These are phyloP conservation scores for Claviceps africana DNA, from an alignment of 2,329 filamentous ascomycete genomes.

Conservation along the genomic window DNA sequence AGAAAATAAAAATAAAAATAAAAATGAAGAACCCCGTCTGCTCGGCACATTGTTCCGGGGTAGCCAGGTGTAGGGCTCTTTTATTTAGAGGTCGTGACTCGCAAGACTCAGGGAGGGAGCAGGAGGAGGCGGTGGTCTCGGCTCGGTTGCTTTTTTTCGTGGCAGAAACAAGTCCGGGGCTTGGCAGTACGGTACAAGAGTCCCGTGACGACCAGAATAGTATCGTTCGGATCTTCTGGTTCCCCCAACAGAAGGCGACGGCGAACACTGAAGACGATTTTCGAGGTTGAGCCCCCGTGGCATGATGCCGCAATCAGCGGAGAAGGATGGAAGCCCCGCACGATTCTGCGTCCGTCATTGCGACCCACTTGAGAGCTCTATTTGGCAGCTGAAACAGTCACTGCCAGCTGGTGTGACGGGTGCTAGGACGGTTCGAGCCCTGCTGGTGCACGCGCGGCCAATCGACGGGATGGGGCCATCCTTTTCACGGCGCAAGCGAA, in stretches of 20 bases:
- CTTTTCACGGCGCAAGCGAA: no score
- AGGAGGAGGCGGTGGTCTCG: neutral
- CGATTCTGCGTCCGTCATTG: no score
- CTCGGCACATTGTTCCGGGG: no score
- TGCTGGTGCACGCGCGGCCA: neutral
- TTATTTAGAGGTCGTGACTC: no score
- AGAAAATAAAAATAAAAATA: no score
- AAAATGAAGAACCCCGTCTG: no score
- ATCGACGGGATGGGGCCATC: neutral
- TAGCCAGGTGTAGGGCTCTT: no score
- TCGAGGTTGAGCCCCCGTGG: neutral
- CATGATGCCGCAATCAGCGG: neutral
- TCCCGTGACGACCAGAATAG: neutral
- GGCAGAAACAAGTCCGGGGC: neutral
- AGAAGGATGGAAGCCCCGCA: no score
- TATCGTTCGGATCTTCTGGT: no score
- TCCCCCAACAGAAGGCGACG: neutral
- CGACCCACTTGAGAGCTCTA: no score
- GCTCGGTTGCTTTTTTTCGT: neutral
- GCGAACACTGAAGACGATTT: neutral
- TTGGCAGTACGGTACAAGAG: neutral
- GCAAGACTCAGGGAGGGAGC: neutral
- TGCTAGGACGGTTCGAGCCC: neutral
- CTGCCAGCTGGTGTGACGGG: neutral
- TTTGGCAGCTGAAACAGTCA: neutral